phyloP scores from a whole-genome alignment of 371 early-diverging fungal species.

The Apophysomyces sp. region DNA sequence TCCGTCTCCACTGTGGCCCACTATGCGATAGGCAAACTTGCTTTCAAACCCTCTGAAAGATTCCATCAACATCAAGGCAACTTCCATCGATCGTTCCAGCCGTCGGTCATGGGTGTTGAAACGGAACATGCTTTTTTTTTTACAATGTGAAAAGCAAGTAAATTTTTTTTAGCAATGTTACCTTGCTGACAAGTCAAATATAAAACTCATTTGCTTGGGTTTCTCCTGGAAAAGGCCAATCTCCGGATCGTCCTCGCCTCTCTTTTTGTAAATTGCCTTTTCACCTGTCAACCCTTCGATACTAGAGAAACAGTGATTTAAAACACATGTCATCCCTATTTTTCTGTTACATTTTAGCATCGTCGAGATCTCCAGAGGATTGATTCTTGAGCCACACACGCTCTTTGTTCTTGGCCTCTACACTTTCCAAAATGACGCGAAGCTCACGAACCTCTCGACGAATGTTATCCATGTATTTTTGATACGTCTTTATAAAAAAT shows the following conservation, averaged over 20 bases:
- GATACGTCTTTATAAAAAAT: conserved; percentile 34
- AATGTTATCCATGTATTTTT: conserved; percentile 59
- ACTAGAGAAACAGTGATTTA: conserved; percentile 12
- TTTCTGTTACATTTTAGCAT: conserved; percentile 64
- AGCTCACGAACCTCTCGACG: conserved; percentile 75
- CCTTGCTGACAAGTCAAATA: conserved; percentile 78
- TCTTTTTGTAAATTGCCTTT: conserved; percentile 73
- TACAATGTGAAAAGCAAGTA: neutral
- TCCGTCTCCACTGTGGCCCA: conserved; percentile 82
- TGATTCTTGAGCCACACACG: conserved; percentile 84
- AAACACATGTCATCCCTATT: neutral
- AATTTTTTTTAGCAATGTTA: neutral
- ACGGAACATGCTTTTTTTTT: conserved; percentile 60
- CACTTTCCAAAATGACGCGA: conserved; percentile 74
- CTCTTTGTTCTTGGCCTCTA: conserved; percentile 82
- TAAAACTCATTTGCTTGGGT: conserved; percentile 82
- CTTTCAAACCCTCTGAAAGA: conserved; percentile 81
- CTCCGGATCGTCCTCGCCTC: conserved; percentile 78
- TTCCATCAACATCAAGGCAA: conserved; percentile 83
- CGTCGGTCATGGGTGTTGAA: conserved; percentile 75
- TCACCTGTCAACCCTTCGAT: conserved; percentile 83
- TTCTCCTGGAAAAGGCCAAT: conserved; percentile 65
- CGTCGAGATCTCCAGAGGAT: conserved; percentile 82
- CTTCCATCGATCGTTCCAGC: conserved; percentile 70
- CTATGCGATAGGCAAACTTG: conserved; percentile 77